A percentile compares a stretch with the other conserved stretches of the same genome.
Evolutionary conservation across 305 asterid genomes (phyloP).

Genomic region (Ajuga reptans): DNA sequence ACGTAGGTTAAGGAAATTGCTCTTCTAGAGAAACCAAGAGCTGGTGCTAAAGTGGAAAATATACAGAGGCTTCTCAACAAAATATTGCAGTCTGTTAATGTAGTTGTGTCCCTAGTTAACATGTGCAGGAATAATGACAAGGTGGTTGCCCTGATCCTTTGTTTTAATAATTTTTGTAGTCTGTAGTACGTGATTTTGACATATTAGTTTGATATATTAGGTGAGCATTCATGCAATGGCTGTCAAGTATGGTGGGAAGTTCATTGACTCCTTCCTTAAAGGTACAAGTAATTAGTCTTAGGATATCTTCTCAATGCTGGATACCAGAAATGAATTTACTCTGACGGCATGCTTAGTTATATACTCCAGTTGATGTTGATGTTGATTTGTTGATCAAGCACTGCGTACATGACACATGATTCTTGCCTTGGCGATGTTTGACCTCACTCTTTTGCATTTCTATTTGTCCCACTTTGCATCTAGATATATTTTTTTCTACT

Average conservation of each 20-base stretch:
- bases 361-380: background rate
- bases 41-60: conserved; percentile 39
- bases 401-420: background rate
- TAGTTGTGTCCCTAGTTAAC: conserved; percentile 56
- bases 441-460: no score
- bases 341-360: background rate
- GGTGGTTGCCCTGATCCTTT: conserved; percentile 33
- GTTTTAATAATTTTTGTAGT: conserved; percentile 3
- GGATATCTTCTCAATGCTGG: conserved; percentile 3
- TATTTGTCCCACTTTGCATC: no score
- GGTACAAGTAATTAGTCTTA: conserved; percentile 34
- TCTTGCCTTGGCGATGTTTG: background rate
- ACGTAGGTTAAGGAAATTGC: conserved; percentile 59
- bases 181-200: conserved; percentile 19
- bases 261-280: conserved; percentile 71
- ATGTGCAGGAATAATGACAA: conserved; percentile 63
- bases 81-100: conserved; percentile 59
- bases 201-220: conserved; percentile 31
- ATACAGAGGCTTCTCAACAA: conserved; percentile 48
- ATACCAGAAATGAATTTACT: background rate
- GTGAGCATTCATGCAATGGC: conserved; percentile 71
- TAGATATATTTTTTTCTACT: no score
- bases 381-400: conserved; percentile 8
- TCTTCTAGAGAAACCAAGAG: conserved; percentile 46
- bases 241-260: conserved; percentile 84